Base-by-base conservation (phyloP, 768 basidiomycete genomes). In the Xerocomellus amylosporus region DNA sequence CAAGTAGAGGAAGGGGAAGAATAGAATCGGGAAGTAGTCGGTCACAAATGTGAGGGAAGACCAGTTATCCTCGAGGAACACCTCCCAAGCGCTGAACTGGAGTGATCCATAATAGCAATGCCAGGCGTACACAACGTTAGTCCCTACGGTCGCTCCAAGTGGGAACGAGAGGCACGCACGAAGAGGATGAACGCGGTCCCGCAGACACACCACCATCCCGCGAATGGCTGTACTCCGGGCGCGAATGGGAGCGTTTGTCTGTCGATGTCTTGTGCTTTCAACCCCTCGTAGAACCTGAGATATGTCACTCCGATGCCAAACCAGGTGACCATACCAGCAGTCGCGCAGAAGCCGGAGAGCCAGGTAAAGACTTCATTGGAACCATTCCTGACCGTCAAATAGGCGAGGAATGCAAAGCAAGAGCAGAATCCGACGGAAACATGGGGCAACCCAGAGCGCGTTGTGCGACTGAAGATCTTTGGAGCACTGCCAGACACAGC, bases 401-500 rank as follows among this genome's bases (percentile, higher is more conserved):
- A 80, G 6, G 78, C 62, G 14, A 78, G 67, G 31, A 72, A 54
- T 0, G 72, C 69, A 46, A 77, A 73, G 28, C 59, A 53, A 1
- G 68, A 49, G 53, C 64, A 72, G 34, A 66, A 5, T 1, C 44
- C 55, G 17, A 75, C 65, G 0, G 78, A 61, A 34, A 79, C 71
- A 62, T 74, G 77, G 2, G 83, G 83, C 6, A 84, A 58, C 36
- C 83, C 74, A 4, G 62, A 54, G 15, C 58, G 60, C 12, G 68
- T 65, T 1, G 77, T 77, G 49, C 73, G 70, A 17, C 62, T 46
- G 51, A 86, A 83, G 46, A 85, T 62, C 51, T 68, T 73, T 0
- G 85, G 85, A 0, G 84, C 82, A 51, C 80, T 77, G 1, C 79
- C 77, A 15, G 75, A 74, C 47, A 76, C 57, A 7, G 84, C 77